Conservation (phyloP, 495 filamentous ascomycete species). For the Patellaria atrata region DNA sequence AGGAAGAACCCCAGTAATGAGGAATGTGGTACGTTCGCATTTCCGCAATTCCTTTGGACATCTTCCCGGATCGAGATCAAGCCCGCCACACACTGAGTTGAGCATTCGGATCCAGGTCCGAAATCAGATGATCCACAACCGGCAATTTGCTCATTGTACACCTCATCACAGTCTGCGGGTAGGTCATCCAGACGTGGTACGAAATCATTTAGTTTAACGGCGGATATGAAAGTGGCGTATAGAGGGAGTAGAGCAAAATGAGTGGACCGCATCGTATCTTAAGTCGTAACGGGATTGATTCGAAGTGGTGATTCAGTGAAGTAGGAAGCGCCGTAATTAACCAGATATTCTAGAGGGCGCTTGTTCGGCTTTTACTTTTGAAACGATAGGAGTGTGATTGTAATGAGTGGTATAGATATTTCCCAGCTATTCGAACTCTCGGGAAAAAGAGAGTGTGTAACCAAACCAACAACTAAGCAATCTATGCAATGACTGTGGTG, state of each 20-base stretch:
- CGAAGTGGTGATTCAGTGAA: not conserved
- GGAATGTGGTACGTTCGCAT: constrained; percentile 11
- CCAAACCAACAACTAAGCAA: constrained; percentile 1
- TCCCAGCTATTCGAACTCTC: no score
- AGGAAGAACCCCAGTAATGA: constrained; percentile 16
- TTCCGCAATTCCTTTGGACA: constrained; percentile 3
- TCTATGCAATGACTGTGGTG: constrained; percentile 10
- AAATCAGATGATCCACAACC: constrained; percentile 15
- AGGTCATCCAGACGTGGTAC: constrained; percentile 13
- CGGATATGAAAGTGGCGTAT: constrained; percentile 2
- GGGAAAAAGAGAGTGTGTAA: constrained; percentile 13
- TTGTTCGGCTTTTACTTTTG: not conserved
- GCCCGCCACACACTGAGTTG: constrained; percentile 8
- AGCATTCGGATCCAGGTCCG: constrained; percentile 4
- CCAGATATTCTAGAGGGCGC: not conserved
- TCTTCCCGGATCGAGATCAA: constrained; percentile 7
- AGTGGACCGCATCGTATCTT: not conserved
- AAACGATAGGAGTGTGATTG: constrained; percentile 1
- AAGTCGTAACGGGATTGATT: constrained; percentile 5
- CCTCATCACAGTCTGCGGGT: constrained; percentile 9
- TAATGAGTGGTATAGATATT: constrained; percentile 10
- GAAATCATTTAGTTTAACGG: constrained; percentile 17
- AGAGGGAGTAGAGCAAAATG: constrained; percentile 6
- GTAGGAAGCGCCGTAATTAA: not conserved
- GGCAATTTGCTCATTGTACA: constrained; percentile 10